phyloP scores from a whole-genome alignment of 495 filamentous ascomycete genomes.

The Aspergillus olivimuriae region DNA sequence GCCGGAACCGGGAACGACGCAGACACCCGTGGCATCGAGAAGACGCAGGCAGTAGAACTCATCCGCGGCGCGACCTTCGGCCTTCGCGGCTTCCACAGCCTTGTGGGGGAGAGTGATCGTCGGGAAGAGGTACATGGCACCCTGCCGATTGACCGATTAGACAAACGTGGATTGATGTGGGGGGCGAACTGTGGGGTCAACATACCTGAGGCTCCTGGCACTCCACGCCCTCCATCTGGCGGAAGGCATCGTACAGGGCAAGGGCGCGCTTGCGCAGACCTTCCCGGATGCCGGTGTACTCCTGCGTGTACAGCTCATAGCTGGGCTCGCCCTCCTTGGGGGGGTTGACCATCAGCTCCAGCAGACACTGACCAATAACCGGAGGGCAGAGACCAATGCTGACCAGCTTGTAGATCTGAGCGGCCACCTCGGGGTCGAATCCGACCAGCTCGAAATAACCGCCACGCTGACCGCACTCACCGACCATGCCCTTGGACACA shows the following conservation, averaged over 20 bases:
- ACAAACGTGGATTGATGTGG: neutral
- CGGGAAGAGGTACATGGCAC: constrained; percentile 98
- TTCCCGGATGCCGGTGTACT: constrained; percentile 73
- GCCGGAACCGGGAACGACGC: constrained; percentile 83
- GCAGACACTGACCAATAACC: constrained; percentile 89
- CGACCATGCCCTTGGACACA: constrained; percentile 94
- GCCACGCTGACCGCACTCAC: constrained; percentile 94
- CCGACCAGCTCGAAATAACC: constrained; percentile 93
- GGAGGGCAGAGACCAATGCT: constrained; percentile 93
- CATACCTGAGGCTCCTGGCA: constrained; percentile 69
- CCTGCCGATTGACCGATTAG: constrained; percentile 40
- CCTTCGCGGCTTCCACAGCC: constrained; percentile 66
- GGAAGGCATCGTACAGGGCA: constrained; percentile 83
- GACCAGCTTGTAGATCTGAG: constrained; percentile 97
- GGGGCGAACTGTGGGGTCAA: neutral
- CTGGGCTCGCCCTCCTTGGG: constrained; percentile 75
- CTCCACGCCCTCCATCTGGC: constrained; percentile 90
- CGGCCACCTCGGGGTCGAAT: constrained; percentile 79
- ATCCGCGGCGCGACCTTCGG: constrained; percentile 69
- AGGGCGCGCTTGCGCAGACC: constrained; percentile 70
- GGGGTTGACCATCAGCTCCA: constrained; percentile 96
- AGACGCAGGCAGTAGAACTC: constrained; percentile 90
- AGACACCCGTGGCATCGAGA: constrained; percentile 93
- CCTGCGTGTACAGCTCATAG: constrained; percentile 71
- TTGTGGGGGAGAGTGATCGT: constrained; percentile 72